A percentile compares a stretch with the other conserved stretches of the same genome.
phyloP scores from a whole-genome alignment of 2,329 filamentous ascomycete genomes.

The Apiospora aurea region DNA sequence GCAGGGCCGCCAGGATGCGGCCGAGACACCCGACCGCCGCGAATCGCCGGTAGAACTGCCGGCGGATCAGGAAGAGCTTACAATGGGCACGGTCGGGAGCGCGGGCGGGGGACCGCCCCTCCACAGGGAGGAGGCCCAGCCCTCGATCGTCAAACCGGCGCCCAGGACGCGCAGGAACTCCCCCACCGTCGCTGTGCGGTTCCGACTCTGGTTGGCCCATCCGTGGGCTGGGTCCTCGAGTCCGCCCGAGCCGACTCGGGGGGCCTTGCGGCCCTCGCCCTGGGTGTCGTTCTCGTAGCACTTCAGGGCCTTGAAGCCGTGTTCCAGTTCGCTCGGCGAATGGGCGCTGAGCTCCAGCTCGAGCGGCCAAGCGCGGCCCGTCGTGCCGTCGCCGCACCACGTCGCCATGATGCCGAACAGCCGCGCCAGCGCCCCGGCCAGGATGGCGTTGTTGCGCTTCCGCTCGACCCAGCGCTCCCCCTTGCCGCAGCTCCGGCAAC shows the following conservation, averaged over 20 bases:
- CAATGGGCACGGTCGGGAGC: neutral
- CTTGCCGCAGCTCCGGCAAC: neutral
- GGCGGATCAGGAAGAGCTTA: neutral
- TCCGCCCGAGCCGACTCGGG: neutral
- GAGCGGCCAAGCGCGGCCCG: neutral
- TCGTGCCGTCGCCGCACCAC: neutral
- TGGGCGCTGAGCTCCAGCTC: conserved; percentile 16
- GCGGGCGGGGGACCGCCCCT: no score
- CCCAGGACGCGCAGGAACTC: neutral
- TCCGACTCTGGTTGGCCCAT: neutral
- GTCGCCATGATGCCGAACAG: neutral
- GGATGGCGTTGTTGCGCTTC: neutral
- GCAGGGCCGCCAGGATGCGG: neutral
- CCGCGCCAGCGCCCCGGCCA: neutral
- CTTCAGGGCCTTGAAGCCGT: neutral
- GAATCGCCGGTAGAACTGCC: conserved; percentile 18
- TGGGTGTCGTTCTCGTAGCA: neutral
- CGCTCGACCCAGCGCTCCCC: neutral
- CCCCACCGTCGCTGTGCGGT: neutral
- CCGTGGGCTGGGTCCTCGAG: neutral
- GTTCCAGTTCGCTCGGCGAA: neutral
- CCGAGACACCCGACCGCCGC: neutral
- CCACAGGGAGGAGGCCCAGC: no score
- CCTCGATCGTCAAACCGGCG: neutral
- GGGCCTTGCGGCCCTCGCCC: neutral